Evolutionary conservation across 202 grass and related monocot genomes (phyloP), one percentile per base, ranked within the genome.

Genomic region (Setaria italica): DNA sequence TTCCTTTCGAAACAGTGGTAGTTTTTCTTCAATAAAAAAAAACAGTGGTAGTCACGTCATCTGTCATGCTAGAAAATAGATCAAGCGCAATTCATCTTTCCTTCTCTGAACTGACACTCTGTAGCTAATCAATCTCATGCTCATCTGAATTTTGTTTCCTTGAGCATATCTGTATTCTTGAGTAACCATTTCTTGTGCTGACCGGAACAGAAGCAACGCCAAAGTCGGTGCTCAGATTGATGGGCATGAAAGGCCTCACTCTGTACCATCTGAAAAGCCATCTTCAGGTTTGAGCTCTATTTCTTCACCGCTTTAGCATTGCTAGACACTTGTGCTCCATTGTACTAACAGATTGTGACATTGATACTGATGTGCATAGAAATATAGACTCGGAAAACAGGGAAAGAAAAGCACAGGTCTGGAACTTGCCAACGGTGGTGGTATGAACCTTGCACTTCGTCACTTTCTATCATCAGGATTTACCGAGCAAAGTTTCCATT

Each of bases 181-280:
- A 85, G 13, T 62, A 33, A 79, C 63, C 78, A 30, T 19, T 55
- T 59, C 43, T 53, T 58, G 51, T 70, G 84, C 19, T 85, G 41
- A 21, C 39, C 65, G 59, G 0, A 78, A 76, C 88, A 96, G 96
- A 94, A 63, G 93, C 93, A 4, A 96, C 96, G 29, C 96, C 96
- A 11, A 99, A 99, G 87, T 94, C 88, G 3, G 93, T 96, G 79
- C 91, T 94, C 33, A 88, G 87, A 69, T 83, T 99, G 58, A 99
- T 99, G 93, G 88, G 80, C 80, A 90, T 89, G 64, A 99, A 94
- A 88, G 97, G 92, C 59, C 88, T 96, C 69, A 96, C 91, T 1
- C 67, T 96, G 35, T 99, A 91, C 88, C 97, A 99, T 73, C 88
- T 96, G 15, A 96, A 96, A 83, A 96, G 97, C 71, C 97, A 99